Percentiles rank a stretch among this genome's conserved stretches.
Conservation (phyloP, 2,329 filamentous ascomycete species). For the Xylariaceae sp. region DNA sequence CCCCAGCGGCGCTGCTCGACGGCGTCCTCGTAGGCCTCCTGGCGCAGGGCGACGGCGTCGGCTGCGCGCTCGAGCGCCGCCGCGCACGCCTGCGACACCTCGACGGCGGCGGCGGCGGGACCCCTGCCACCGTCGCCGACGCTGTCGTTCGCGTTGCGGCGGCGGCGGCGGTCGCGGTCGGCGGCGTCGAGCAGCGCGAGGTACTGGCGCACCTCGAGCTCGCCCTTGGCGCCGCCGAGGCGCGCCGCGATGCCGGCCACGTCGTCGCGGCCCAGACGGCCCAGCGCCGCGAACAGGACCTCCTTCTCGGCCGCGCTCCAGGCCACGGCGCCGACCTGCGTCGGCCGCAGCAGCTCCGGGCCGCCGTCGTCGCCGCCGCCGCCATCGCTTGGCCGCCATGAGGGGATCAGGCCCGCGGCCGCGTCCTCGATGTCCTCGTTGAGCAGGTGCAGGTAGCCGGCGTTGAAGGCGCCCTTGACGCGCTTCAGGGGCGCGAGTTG, state of each 20-base stretch:
- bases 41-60: conserved; percentile 55
- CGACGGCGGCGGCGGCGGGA: conserved; percentile 58
- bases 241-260: conserved; percentile 52
- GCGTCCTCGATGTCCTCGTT: conserved; percentile 53
- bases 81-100: conserved; percentile 61
- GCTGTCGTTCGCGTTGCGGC: conserved; percentile 27
- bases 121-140: conserved; percentile 28
- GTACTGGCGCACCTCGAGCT: conserved; percentile 66
- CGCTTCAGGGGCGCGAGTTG: conserved; percentile 36
- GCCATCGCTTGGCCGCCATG: no score
- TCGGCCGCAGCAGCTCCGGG: conserved; percentile 23
- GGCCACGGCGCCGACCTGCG: conserved; percentile 59
- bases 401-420: conserved; percentile 28
- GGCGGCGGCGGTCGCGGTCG: conserved; percentile 32
- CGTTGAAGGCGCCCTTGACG: conserved; percentile 34
- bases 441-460: conserved; percentile 41
- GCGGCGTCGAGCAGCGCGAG: conserved; percentile 52
- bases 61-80: conserved; percentile 60
- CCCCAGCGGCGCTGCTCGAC: conserved; percentile 55
- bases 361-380: conserved; percentile 18
- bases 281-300: conserved; percentile 58
- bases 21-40: conserved; percentile 55
- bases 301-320: conserved; percentile 71
- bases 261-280: conserved; percentile 56
- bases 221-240: conserved; percentile 60